Evolutionary conservation across 495 filamentous ascomycete species (phyloP).

Genomic region (Penicillium coprophilum): DNA sequence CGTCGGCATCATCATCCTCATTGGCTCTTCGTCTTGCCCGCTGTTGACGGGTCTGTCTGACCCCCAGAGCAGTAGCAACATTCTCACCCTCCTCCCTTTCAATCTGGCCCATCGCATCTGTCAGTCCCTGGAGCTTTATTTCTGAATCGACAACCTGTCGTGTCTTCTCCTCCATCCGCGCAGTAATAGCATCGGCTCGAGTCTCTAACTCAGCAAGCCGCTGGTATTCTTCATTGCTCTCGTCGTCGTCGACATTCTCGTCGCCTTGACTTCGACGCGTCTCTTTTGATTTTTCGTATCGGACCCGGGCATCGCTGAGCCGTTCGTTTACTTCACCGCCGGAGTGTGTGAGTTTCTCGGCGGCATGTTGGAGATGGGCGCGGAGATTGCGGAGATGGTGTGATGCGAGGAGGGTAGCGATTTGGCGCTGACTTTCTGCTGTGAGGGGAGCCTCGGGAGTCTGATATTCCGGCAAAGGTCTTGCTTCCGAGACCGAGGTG

Average conservation of each 20-base stretch:
- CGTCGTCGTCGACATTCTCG: slow-evolving; percentile 11
- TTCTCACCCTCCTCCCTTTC: slow-evolving; percentile 28
- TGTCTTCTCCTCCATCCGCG: slow-evolving; percentile 39
- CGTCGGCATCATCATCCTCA: slow-evolving; percentile 21
- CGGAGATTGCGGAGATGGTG: slow-evolving; percentile 34
- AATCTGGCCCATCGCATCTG: slow-evolving; percentile 32
- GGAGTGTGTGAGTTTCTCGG: slow-evolving; percentile 39
- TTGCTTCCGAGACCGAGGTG: slow-evolving; percentile 8
- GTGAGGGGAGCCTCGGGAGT: slow-evolving; percentile 52
- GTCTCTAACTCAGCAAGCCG: slow-evolving; percentile 32
- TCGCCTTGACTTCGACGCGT: slow-evolving; percentile 11
- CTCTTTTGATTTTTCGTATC: slow-evolving; percentile 34
- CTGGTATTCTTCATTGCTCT: slow-evolving; percentile 22
- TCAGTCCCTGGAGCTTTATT: slow-evolving; percentile 33
- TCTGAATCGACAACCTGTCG: slow-evolving; percentile 43
- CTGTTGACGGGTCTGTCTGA: slow-evolving; percentile 18
- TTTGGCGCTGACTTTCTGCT: slow-evolving; percentile 29
- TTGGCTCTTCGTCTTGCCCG: slow-evolving; percentile 23
- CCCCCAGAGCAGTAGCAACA: slow-evolving; percentile 10
- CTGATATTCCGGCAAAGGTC: slow-evolving; percentile 59
- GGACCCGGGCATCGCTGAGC: slow-evolving; percentile 33
- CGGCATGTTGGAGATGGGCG: slow-evolving; percentile 37
- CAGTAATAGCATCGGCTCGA: slow-evolving; percentile 34
- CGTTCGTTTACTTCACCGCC: slow-evolving; percentile 51
- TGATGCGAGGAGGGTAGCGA: slow-evolving; percentile 34